Base-by-base conservation (phyloP, 495 filamentous ascomycete species). In the Aspergillus cavernicola region DNA sequence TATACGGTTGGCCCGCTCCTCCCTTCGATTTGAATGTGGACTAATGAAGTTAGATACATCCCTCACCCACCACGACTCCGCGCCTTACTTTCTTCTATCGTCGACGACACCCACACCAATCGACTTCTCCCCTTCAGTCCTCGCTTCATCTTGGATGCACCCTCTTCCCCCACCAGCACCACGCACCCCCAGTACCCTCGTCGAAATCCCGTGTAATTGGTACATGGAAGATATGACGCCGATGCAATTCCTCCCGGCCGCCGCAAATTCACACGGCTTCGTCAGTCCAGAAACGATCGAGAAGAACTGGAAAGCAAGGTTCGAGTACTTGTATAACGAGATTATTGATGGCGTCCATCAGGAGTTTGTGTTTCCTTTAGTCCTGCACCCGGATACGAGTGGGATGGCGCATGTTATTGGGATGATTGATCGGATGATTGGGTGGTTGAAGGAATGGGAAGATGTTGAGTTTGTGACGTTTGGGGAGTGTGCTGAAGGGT, bases 401-500 rank as follows among this genome's bases (percentile, higher is more conserved):
- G 76, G 76, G 8, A 79, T 76, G 74, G 70, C 74, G 39, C 76
- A 79, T 66, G 66, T 79, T 6, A 72, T 77, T 55, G 70, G 72
- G 0, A 79, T 79, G 76, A 53, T 80, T 32, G 73, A 80, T 55
- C 51, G 70, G 47, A 67, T 76, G 55, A 58, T 80, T 51, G 49
- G 16, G 42, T 80, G 76, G 77, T 33, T 80, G 59, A 65, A 71
- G 60, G 58, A 52, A 28, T 63, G 69, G 15, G 59, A 62, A 9
- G 69, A 73, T 46, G 75, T 79, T 9, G 72, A 78, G 63, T 63
- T 63, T 49, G 55, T 55, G 15, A 54, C 54, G 15, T 48, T 48
- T 37, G 53, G 54, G 19, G 57, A 55, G 12, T 54, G 52, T 47
- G 52, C 52, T 19, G 16, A 12, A 16, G 42, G 12, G 15, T 54